Evolutionary conservation across 164 flowering plant species (phyloP), one percentile per base, ranked within the genome.

Genomic region (Annona cherimola): DNA sequence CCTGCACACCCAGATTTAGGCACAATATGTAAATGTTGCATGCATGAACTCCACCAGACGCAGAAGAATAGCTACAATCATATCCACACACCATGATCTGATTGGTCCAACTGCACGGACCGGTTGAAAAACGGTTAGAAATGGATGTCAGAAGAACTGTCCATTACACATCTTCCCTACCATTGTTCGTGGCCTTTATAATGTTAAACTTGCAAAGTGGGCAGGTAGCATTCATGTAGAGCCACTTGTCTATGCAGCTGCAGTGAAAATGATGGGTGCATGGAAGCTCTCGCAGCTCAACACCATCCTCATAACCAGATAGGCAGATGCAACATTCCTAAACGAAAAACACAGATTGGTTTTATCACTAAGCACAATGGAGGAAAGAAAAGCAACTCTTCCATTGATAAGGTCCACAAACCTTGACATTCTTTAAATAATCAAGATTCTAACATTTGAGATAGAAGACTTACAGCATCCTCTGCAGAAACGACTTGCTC

Each of bases 321-420:
- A 88, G 79, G 77, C 96, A 90, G 62, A 90, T 90, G 82, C 93
- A 88, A 70, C 96, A 91, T 73, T 89, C 96, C 93, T 91, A 65
- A 3, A 68, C 54, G 65, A 61, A 75, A 1, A 62, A 74, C n/a
- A 50, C 64, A 39, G 1, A 35, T 45, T 59, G 12, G 20, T 35
- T 43, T 68, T 42, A 50, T 50, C 16, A 2, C 8, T 50, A 16
- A 11, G 14, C 14, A 50, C 57, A 11, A 50, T 50, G 57, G 2
- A 50, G 5, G 54, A 46, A 46, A 2, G 54, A 46, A 46, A 12
- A 46, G 54, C 54, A 46, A 9, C 57, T 50, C 57, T 16, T 3
- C 7, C 6, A 50, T 5, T 4, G 14, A 50, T 50, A 8, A 11
- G 6, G n/a, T n/a, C n/a, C n/a, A n/a, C n/a, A n/a, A n/a, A n/a